Percentiles rank a stretch among this genome's conserved stretches.
These are phyloP conservation scores for Neurospora africana DNA, from an alignment of 495 filamentous ascomycete species.

Conservation along the genomic window DNA sequence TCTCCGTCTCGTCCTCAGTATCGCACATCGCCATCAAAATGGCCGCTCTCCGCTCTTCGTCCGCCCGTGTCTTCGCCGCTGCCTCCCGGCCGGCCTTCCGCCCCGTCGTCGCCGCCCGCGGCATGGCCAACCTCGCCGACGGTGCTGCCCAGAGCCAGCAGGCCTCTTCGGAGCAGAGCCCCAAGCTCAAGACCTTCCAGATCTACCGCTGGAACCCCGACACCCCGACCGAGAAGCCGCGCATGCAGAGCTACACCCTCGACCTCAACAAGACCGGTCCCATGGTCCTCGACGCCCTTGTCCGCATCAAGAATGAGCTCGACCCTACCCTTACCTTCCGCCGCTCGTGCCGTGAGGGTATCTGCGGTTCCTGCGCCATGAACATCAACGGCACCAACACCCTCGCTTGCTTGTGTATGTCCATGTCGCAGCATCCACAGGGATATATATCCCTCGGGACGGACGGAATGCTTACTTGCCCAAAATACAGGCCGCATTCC, in stretches of 20 bases:
- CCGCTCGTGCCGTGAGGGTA: slow-evolving; percentile 90
- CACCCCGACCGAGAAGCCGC: slow-evolving; percentile 76
- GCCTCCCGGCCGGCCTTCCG: slow-evolving; percentile 39
- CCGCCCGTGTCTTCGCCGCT: slow-evolving; percentile 49
- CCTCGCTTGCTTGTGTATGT: slow-evolving; percentile 92
- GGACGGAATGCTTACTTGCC: background rate
- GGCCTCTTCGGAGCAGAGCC: slow-evolving; percentile 40
- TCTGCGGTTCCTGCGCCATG: slow-evolving; percentile 98
- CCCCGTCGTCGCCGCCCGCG: slow-evolving; percentile 23
- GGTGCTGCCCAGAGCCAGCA: slow-evolving; percentile 19
- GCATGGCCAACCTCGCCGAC: slow-evolving; percentile 38
- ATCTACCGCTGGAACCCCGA: slow-evolving; percentile 99
- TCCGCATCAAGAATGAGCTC: slow-evolving; percentile 97
- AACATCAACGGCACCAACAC: slow-evolving; percentile 98
- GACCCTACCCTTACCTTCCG: slow-evolving; percentile 96
- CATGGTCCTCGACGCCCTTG: slow-evolving; percentile 94
- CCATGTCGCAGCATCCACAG: slow-evolving; percentile 42
- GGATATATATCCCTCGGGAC: background rate
- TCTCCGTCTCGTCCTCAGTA: background rate
- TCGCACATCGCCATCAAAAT: slow-evolving; percentile 35
- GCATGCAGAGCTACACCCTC: slow-evolving; percentile 87
- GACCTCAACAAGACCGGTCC: slow-evolving; percentile 98
- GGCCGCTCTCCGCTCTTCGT: slow-evolving; percentile 58
- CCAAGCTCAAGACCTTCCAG: slow-evolving; percentile 77
- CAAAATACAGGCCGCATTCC: slow-evolving; percentile 73